Base-by-base conservation (phyloP, 2,329 filamentous ascomycete species). In the Penicillium sumatraense region DNA sequence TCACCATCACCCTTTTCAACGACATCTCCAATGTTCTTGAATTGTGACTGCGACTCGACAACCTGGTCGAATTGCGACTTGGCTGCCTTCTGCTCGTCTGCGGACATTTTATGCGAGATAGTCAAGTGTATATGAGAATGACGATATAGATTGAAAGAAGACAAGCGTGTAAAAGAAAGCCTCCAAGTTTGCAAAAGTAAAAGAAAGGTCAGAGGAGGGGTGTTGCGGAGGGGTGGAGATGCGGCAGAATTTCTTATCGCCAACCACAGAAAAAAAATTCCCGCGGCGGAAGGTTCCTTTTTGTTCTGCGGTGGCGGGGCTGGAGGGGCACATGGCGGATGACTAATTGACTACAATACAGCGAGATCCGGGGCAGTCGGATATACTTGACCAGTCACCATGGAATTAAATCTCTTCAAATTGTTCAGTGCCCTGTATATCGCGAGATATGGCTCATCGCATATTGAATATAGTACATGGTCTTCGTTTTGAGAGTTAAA, bases 1-100 rank as follows among this genome's bases (percentile, higher is more conserved):
- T 76, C 62, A 40, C 24, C 18, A 16, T 46, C 21, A 31, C 42
- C 42, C 26, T 63, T 64, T 56, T 75, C 71, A 13, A 75, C 71
- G 38, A 75, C 58, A 51, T 75, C 71, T 6, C 71, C 68, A n/a
- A 70, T 67, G 41, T 73, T 74, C 54, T 75, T 68, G 54, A 75
- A 75, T 42, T 73, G 71, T 33, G 70, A 69, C 48, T 63, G 58
- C 29, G 11, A 14, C 4, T 27, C 67, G 16, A 68, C 66, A 44
- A n/a, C n/a, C n/a, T 73, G 74, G 53, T 75, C 68, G 53, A 75
- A 75, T 48, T 73, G 70, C 35, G 70, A 69, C 50, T 63, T 57
- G 3, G 56, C 54, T 23, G 55, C 60, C 52, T 60, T 59, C 41
- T 56, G 58, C 14, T 70, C 59, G 38, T 68, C 60, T 46, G 54